phyloP scores from a whole-genome alignment of 192 early-diverging fungal genomes.

The Coemansia aciculifera region DNA sequence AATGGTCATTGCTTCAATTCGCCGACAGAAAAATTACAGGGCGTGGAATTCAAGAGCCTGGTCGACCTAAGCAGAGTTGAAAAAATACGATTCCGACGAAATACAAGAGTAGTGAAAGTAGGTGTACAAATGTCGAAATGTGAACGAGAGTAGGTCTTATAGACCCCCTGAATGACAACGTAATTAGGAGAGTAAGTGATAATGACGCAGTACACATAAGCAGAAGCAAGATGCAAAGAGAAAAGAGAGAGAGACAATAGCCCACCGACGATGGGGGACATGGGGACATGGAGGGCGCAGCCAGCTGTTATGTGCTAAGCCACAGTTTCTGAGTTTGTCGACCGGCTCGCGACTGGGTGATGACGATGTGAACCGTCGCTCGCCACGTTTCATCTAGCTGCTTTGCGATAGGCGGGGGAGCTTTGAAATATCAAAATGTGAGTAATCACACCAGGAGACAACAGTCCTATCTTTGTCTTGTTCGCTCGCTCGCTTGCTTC shows the following conservation, averaged over 20 bases:
- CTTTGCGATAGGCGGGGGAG: background rate
- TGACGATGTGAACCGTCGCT: background rate
- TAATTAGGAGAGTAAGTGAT: background rate
- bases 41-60: background rate
- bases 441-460: background rate
- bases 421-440: background rate
- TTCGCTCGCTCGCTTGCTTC: background rate
- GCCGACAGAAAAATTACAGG: background rate
- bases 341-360: background rate
- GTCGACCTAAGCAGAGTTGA: background rate
- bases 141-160: background rate
- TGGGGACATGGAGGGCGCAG: background rate
- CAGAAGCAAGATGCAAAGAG: constrained; percentile 4
- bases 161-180: background rate
- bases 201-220: background rate
- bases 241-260: constrained; percentile 4
- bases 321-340: background rate
- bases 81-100: background rate
- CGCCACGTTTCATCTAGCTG: background rate
- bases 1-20: constrained; percentile 17
- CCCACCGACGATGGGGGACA: background rate
- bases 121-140: background rate
- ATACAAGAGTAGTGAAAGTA: background rate
- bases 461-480: background rate
- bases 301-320: background rate